Base-by-base conservation (phyloP, 192 early-diverging fungal genomes). In the Coemansia sp. region DNA sequence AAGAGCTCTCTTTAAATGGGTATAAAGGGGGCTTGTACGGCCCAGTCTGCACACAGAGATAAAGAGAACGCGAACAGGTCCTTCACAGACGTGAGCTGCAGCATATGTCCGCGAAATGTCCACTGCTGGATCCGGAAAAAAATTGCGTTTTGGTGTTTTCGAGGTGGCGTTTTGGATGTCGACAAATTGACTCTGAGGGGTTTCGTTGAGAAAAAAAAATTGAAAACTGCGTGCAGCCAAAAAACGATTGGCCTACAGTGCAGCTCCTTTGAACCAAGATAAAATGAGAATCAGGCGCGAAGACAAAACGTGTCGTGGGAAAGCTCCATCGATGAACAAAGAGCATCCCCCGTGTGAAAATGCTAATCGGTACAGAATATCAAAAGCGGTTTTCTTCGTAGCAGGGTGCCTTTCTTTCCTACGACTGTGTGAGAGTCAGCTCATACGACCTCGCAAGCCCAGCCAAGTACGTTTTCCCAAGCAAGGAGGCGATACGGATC, bases 401-500 rank as follows among this genome's bases (percentile, higher is more conserved):
- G 49, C 63, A 15, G 41, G 1, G 59, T n/a, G 13, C 19, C 3
- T 23, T 11, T 33, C 38, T 10, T 49, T 40, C 34, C 20, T 20
- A 50, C 20, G 62, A 42, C 22, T 29, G 40, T 10, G 65, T 3
- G 22, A 59, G 9, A 2, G 65, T n/a, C 33, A 62, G 59, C 65
- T 73, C 71, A 35, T 67, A 73, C 35, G 65, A 63, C 38, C 36
- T 25, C 3, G 65, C 71, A 3, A 70, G 38, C 9, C 34, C 52
- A 0, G 71, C 76, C 23, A 73, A 32, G 35, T 79, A 66, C 36
- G 53, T 46, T 45, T 81, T 81, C n/a, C 42, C 43, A 11, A 61
- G 38, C 50, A 72, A 33, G 8, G 62, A 43, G 15, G 36, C 69
- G 23, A 50, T 62, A 19, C 73, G 78, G 38, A 81, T 67, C 22